Conservation (phyloP, 495 filamentous ascomycete genomes). For the Bryoglossum gracile region DNA sequence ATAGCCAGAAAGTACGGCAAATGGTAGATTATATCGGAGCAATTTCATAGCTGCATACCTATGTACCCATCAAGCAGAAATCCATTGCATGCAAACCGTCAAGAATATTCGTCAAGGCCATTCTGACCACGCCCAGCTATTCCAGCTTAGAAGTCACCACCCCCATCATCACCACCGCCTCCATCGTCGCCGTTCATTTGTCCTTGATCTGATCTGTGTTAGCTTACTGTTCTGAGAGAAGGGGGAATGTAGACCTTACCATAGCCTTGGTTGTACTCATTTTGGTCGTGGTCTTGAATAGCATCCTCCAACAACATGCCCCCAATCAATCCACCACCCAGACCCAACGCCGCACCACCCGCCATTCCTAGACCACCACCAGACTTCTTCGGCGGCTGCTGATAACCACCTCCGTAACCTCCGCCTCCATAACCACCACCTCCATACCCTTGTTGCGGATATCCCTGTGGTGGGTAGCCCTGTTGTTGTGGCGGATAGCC, state of each 20-base stretch:
- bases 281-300: slow-evolving; percentile 50
- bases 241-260: no score
- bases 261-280: slow-evolving; percentile 42
- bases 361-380: slow-evolving; percentile 54
- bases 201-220: slow-evolving; percentile 36
- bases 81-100: no score
- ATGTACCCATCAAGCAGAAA: no score
- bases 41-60: no score
- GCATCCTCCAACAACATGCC: slow-evolving; percentile 61
- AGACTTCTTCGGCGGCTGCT: slow-evolving; percentile 18
- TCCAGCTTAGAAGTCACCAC: slow-evolving; percentile 51
- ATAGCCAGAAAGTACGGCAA: no score
- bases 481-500: slow-evolving; percentile 2
- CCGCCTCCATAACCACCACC: slow-evolving; percentile 33
- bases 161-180: slow-evolving; percentile 37
- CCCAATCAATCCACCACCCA: slow-evolving; percentile 70
- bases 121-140: no score
- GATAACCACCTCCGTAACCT: slow-evolving; percentile 16
- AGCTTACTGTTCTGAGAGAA: no score
- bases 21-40: no score
- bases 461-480: slow-evolving; percentile 14
- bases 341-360: slow-evolving; percentile 67
- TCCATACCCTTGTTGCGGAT: slow-evolving; percentile 12
- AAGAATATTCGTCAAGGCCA: no score
- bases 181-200: slow-evolving; percentile 37